Evolutionary conservation across 2,329 filamentous ascomycete genomes (phyloP).

Genomic region (Colletotrichum tanaceti): DNA sequence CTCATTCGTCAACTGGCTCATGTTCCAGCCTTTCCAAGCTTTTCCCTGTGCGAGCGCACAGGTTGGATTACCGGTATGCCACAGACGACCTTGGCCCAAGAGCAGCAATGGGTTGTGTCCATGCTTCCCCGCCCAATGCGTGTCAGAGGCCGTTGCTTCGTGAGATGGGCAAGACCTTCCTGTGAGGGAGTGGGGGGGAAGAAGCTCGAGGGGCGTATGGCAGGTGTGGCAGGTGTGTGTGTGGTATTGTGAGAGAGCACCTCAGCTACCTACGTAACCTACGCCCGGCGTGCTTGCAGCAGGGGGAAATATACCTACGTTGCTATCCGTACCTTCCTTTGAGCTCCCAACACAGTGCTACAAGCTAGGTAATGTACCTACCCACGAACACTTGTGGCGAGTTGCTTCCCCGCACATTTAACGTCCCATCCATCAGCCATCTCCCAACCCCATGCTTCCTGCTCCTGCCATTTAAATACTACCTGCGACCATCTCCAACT

Average conservation of each 20-base stretch:
- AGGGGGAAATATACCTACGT: slow-evolving; percentile 15
- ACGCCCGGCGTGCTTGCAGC: slow-evolving; percentile 7
- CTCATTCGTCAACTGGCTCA: slow-evolving; percentile 6
- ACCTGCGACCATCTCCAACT: slow-evolving; percentile 19
- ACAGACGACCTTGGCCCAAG: slow-evolving; percentile 13
- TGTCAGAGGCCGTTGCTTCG: neutral
- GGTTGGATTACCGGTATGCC: slow-evolving; percentile 15
- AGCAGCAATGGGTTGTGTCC: neutral
- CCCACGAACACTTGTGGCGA: slow-evolving; percentile 34
- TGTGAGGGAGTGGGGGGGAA: neutral
- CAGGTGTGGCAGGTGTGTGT: neutral
- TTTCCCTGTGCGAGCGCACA: slow-evolving; percentile 12
- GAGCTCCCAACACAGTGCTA: slow-evolving; percentile 29
- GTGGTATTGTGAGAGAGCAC: slow-evolving; percentile 10
- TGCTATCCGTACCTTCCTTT: too few relatives aligned
- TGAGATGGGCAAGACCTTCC: neutral
- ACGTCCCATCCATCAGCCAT: slow-evolving; percentile 22
- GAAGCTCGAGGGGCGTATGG: neutral
- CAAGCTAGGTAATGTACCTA: slow-evolving; percentile 36
- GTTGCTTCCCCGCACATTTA: slow-evolving; percentile 38
- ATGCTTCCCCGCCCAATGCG: neutral
- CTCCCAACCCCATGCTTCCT: slow-evolving; percentile 11
- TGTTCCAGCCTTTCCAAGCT: slow-evolving; percentile 22
- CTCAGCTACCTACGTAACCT: neutral
- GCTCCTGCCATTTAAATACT: slow-evolving; percentile 31